Percentiles rank a stretch among this genome's conserved stretches.
Evolutionary conservation across 306 rosid genomes (phyloP).

Genomic region (Citrullus mucosospermus): DNA sequence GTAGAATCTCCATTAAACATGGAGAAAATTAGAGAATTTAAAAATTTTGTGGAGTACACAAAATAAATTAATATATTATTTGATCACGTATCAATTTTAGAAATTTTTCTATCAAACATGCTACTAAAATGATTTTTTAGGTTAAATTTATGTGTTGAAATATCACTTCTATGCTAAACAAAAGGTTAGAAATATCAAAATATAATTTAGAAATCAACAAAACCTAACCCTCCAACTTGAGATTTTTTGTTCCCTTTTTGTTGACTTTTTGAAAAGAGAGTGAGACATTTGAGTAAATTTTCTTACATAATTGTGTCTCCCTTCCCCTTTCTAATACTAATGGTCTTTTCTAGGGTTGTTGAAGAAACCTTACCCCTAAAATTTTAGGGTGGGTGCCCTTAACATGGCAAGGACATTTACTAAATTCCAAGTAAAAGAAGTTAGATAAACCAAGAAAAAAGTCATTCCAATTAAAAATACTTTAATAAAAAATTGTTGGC

Average conservation of each 20-base stretch:
- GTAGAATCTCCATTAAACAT: too few species aligned
- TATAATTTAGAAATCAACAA: background rate
- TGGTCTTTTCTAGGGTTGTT: background rate
- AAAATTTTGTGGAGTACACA: too few species aligned
- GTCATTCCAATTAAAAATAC: too few species aligned
- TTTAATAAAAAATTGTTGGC: too few species aligned
- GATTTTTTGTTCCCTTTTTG: background rate
- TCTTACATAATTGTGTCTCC: background rate
- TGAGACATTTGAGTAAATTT: background rate
- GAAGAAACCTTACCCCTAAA: background rate
- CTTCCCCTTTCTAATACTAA: background rate
- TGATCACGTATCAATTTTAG: too few species aligned
- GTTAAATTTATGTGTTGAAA: too few species aligned
- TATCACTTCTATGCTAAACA: background rate
- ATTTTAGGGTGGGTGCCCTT: background rate
- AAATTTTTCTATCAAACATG: too few species aligned
- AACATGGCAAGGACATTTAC: background rate
- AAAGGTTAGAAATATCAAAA: background rate
- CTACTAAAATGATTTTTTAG: too few species aligned
- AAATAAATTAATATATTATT: too few species aligned
- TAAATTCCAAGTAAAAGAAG: background rate
- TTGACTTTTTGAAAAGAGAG: background rate
- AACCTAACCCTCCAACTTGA: background rate
- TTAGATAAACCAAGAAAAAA: background rate
- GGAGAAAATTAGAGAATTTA: too few species aligned